Percentiles rank a stretch among this genome's conserved stretches.
Conservation (phyloP, 2,329 filamentous ascomycete species). For the Pseudofabraea citricarpa region DNA sequence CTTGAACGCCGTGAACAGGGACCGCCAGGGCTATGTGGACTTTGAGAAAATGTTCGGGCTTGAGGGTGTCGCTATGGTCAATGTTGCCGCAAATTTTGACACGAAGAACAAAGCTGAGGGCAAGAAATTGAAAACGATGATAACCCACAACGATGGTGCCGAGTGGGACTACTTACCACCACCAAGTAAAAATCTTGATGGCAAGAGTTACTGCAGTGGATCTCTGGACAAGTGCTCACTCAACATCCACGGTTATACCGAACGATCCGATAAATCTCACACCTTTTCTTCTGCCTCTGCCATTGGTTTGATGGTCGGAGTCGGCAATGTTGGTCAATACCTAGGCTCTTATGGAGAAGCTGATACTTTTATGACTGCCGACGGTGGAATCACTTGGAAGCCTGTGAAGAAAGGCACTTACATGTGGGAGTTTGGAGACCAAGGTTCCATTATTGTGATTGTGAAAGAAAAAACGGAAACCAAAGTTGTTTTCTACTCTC, state of each 20-base stretch:
- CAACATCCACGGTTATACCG: slow-evolving; percentile 94
- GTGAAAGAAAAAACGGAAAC: slow-evolving; percentile 67
- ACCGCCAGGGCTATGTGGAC: slow-evolving; percentile 75
- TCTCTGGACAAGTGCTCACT: slow-evolving; percentile 70
- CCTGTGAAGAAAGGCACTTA: slow-evolving; percentile 82
- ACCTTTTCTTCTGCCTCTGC: slow-evolving; percentile 87
- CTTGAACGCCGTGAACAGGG: slow-evolving; percentile 74
- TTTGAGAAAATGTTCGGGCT: slow-evolving; percentile 94
- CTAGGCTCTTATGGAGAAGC: slow-evolving; percentile 43
- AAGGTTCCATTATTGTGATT: slow-evolving; percentile 87
- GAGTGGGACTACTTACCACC: slow-evolving; percentile 76
- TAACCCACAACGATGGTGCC: slow-evolving; percentile 93
- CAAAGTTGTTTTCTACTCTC: slow-evolving; percentile 67
- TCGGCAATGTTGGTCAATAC: slow-evolving; percentile 78
- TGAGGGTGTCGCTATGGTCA: slow-evolving; percentile 85
- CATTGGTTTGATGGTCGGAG: slow-evolving; percentile 83
- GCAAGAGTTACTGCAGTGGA: slow-evolving; percentile 65
- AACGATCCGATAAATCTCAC: slow-evolving; percentile 74
- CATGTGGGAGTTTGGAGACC: slow-evolving; percentile 93
- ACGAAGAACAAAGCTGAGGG: slow-evolving; percentile 49
- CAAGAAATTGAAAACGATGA: slow-evolving; percentile 84
- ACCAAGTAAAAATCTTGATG: slow-evolving; percentile 66
- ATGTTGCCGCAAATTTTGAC: slow-evolving; percentile 72
- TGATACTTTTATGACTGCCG: slow-evolving; percentile 85
- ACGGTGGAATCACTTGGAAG: slow-evolving; percentile 87